phyloP scores from a whole-genome alignment of 768 basidiomycete genomes.

The Boletus huronensis region DNA sequence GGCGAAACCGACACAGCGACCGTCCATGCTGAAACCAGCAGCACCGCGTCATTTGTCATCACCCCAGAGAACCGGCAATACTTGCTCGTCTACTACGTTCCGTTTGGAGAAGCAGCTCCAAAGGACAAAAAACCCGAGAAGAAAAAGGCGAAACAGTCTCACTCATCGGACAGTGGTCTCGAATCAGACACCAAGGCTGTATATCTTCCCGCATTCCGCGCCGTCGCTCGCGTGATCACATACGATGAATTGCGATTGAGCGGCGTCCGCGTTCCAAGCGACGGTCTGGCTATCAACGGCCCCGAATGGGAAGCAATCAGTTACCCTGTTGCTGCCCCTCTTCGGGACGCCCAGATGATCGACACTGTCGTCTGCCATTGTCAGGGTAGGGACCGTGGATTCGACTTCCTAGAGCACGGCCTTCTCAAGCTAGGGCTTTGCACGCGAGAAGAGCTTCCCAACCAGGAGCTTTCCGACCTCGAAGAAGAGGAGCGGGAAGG shows the following conservation, averaged over 20 bases:
- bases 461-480: constrained; percentile 22
- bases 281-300: constrained; percentile 66
- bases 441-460: constrained; percentile 22
- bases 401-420: constrained; percentile 80
- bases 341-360: constrained; percentile 33
- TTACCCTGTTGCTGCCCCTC: constrained; percentile 22
- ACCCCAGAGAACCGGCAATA: constrained; percentile 55
- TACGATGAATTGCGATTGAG: constrained; percentile 70
- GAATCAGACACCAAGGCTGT: constrained; percentile 44
- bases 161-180: constrained; percentile 25
- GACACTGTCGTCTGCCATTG: constrained; percentile 58
- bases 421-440: constrained; percentile 73
- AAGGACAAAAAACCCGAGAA: constrained; percentile 27
- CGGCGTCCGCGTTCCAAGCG: constrained; percentile 69
- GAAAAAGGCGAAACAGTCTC: constrained; percentile 31
- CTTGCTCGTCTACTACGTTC: constrained; percentile 78
- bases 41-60: constrained; percentile 38
- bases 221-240: constrained; percentile 69
- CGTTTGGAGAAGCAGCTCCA: constrained; percentile 30
- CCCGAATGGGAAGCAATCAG: constrained; percentile 51
- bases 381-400: constrained; percentile 56
- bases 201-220: constrained; percentile 62
- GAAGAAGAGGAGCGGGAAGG: constrained; percentile 44
- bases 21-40: constrained; percentile 19
- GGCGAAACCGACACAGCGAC: constrained; percentile 59